Evolutionary conservation across 1,284 basidiomycete species (phyloP).

Genomic region (Ustilago lituana): DNA sequence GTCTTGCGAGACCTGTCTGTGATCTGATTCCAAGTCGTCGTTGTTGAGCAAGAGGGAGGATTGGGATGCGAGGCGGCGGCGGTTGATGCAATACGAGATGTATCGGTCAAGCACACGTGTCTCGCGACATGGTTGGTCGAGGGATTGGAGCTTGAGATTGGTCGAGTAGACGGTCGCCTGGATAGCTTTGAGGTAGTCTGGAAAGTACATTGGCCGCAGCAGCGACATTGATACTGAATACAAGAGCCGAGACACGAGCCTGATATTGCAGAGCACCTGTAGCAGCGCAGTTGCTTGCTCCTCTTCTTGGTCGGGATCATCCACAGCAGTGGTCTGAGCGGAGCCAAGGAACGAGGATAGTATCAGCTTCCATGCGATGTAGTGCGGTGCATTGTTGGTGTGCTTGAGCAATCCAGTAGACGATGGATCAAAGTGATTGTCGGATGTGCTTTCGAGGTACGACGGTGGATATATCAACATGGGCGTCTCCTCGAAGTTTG

Average conservation of each 20-base stretch:
- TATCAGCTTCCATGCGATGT: conserved; percentile 29
- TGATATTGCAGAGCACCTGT: conserved; percentile 26
- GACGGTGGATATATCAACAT: conserved; percentile 33
- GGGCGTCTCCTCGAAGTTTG: conserved; percentile 39
- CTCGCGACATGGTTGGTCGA: conserved; percentile 27
- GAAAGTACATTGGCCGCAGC: conserved; percentile 24
- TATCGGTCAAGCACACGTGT: conserved; percentile 44
- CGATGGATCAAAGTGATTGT: not conserved
- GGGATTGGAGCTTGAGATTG: conserved; percentile 5
- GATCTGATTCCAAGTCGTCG: conserved; percentile 37
- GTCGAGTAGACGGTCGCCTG: conserved; percentile 30
- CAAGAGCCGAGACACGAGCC: conserved; percentile 32
- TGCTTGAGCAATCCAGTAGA: not conserved
- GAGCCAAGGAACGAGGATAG: conserved; percentile 3
- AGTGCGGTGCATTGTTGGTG: conserved; percentile 20
- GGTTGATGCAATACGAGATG: conserved; percentile 37
- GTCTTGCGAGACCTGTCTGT: conserved; percentile 35
- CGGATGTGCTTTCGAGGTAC: conserved; percentile 31
- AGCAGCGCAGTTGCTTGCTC: conserved; percentile 13
- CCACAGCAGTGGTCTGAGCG: not conserved
- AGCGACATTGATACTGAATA: conserved; percentile 35
- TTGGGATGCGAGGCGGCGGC: conserved; percentile 14
- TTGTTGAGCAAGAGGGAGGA: conserved; percentile 39
- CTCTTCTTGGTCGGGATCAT: conserved; percentile 27
- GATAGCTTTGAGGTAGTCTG: conserved; percentile 28